A percentile compares a stretch with the other conserved stretches of the same genome.
These are phyloP conservation scores for Phytophthora nicotianae DNA, from an alignment of 352 stramenopile genomes.

Conservation along the genomic window DNA sequence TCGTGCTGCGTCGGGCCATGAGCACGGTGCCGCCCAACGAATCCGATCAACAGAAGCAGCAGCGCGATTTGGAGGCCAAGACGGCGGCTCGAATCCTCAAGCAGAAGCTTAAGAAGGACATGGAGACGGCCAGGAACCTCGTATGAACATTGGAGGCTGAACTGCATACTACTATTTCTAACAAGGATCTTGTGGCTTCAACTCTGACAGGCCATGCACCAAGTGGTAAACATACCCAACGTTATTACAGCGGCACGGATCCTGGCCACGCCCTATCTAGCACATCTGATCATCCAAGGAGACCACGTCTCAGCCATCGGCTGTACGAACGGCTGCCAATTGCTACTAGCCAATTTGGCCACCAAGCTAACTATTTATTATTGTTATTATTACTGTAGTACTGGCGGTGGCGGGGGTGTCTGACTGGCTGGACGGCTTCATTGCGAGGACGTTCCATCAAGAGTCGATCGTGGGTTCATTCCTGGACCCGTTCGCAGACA, in stretches of 20 bases:
- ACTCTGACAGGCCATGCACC: conserved; percentile 51
- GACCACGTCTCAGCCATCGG: conserved; percentile 70
- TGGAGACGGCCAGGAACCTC: conserved; percentile 52
- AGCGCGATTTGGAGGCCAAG: conserved; percentile 31
- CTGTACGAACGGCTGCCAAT: conserved; percentile 38
- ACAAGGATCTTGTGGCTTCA: conserved; percentile 8
- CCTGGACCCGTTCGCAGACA: conserved; percentile 84
- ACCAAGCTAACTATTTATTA: not conserved
- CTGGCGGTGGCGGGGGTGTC: conserved; percentile 73
- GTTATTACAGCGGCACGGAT: conserved; percentile 82
- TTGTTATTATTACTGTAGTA: conserved; percentile 41
- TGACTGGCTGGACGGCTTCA: conserved; percentile 85
- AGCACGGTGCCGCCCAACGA: conserved; percentile 16
- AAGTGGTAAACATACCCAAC: conserved; percentile 82
- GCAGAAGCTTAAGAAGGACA: conserved; percentile 55
- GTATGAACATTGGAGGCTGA: conserved; percentile 24
- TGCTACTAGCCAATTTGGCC: conserved; percentile 4
- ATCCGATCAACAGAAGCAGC: conserved; percentile 9
- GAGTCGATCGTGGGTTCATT: conserved; percentile 85
- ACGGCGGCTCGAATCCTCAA: conserved; percentile 45
- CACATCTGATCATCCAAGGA: conserved; percentile 73
- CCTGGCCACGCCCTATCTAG: conserved; percentile 75
- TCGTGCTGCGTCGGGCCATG: conserved; percentile 15
- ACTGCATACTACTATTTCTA: not conserved
- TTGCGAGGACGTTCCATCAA: conserved; percentile 76